Percentiles rank a stretch among this genome's conserved stretches.
phyloP scores from a whole-genome alignment of 768 basidiomycete species.

The Boletus rufocinnamomeus region DNA sequence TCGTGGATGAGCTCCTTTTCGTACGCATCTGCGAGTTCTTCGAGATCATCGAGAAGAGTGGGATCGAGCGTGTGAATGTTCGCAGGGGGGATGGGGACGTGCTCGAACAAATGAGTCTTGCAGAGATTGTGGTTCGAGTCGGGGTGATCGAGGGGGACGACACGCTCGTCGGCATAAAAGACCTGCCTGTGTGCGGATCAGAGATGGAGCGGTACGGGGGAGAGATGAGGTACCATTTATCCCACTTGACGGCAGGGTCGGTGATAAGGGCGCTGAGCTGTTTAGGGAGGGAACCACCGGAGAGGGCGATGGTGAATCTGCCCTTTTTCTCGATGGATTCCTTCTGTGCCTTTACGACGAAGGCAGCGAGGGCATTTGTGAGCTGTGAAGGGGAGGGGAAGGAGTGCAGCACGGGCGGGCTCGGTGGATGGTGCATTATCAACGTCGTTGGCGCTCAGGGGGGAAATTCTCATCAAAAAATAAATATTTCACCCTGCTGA shows the following conservation, averaged over 20 bases:
- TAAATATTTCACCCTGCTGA: constrained; percentile 4
- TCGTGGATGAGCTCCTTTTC: constrained; percentile 83
- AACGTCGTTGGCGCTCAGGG: constrained; percentile 25
- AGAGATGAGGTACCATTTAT: constrained; percentile 76
- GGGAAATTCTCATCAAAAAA: not conserved
- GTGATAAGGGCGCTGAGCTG: constrained; percentile 72
- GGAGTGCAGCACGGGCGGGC: constrained; percentile 68
- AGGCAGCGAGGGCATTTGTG: constrained; percentile 68
- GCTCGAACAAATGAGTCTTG: constrained; percentile 70
- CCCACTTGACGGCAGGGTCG: constrained; percentile 77
- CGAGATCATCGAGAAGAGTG: constrained; percentile 64
- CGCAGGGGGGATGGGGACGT: constrained; percentile 71
- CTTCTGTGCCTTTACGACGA: constrained; percentile 84
- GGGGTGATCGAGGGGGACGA: constrained; percentile 87
- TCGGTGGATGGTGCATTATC: constrained; percentile 54
- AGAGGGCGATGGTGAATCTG: constrained; percentile 90
- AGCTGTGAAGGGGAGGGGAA: constrained; percentile 62
- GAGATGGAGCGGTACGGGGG: not conserved
- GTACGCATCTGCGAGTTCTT: constrained; percentile 80
- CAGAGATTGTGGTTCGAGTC: constrained; percentile 92
- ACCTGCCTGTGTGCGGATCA: constrained; percentile 72
- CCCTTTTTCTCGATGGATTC: constrained; percentile 88
- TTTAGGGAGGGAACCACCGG: constrained; percentile 89
- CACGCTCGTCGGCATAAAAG: constrained; percentile 96
- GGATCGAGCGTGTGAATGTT: constrained; percentile 87